Evolutionary conservation across 148 eudicot species (phyloP).

Genomic region (Rheum nobile): DNA sequence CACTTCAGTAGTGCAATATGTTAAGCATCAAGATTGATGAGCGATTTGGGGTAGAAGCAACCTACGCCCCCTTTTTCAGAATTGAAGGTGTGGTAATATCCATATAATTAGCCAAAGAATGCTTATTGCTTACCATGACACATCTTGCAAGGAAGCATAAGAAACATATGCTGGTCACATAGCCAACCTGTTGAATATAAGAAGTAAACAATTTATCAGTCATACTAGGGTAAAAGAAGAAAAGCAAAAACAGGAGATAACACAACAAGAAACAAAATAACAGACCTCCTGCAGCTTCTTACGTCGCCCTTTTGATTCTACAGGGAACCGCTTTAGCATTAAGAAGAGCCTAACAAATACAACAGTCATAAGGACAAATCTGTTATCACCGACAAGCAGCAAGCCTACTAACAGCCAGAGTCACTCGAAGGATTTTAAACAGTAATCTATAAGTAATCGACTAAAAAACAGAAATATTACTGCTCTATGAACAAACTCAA

Average conservation of each 20-base stretch:
- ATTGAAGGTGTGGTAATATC: not conserved
- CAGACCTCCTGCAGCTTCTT: constrained; percentile 93
- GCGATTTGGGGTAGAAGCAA: not conserved
- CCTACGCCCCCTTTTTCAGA: not conserved
- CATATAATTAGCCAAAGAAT: not conserved
- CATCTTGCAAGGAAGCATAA: constrained; percentile 82
- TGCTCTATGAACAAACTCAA: not conserved
- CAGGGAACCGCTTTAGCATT: constrained; percentile 91
- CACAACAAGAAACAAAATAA: not conserved
- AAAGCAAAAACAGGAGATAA: not conserved
- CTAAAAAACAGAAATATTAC: not conserved
- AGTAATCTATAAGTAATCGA: not conserved
- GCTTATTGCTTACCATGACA: constrained; percentile 85
- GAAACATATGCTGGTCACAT: constrained; percentile 88
- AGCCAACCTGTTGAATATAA: constrained; percentile 49
- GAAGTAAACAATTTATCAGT: not conserved
- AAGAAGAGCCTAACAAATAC: constrained; percentile 65
- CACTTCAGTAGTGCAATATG: not conserved
- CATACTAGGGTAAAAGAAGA: not conserved
- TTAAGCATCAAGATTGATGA: not conserved
- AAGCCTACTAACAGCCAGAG: not conserved
- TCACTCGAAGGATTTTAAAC: not conserved
- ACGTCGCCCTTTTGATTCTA: constrained; percentile 89
- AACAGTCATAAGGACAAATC: not conserved
- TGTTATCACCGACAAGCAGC: not conserved